A percentile compares a stretch with the other conserved stretches of the same genome.
Conservation (phyloP, 192 early-diverging fungal species). For the Coemansia sp. region DNA sequence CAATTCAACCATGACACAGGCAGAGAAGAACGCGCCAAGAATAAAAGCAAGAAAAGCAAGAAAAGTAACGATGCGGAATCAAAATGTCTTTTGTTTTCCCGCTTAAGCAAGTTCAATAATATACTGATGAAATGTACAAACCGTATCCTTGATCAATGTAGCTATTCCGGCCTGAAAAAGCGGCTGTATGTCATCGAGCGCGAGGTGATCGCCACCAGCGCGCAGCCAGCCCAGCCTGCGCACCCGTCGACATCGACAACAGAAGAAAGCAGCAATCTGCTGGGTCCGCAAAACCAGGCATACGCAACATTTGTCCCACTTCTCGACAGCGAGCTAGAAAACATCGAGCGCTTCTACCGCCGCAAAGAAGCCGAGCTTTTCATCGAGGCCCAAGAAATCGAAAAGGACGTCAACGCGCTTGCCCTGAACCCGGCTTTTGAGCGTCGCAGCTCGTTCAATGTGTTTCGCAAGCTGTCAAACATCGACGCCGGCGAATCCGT, state of each 20-base stretch:
- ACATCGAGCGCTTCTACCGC: slow-evolving; percentile 80
- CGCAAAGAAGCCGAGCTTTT: slow-evolving; percentile 81
- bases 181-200: slow-evolving; percentile 76
- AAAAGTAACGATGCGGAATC: neutral
- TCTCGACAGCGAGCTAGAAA: slow-evolving; percentile 81
- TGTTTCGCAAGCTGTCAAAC: slow-evolving; percentile 37
- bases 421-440: slow-evolving; percentile 17
- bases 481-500: slow-evolving; percentile 7
- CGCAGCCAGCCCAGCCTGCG: slow-evolving; percentile 3
- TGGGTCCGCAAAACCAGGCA: slow-evolving; percentile 39
- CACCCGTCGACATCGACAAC: slow-evolving; percentile 1
- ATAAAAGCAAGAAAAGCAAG: neutral
- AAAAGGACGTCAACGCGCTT: slow-evolving; percentile 22
- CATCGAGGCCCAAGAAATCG: slow-evolving; percentile 63
- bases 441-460: slow-evolving; percentile 35
- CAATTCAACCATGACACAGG: too few relatives aligned
- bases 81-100: neutral
- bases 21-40: too few relatives aligned
- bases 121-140: neutral
- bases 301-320: slow-evolving; percentile 63
- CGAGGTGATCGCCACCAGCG: slow-evolving; percentile 44
- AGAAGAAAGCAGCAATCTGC: slow-evolving; percentile 35
- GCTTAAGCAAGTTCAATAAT: neutral
- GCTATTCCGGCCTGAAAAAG: slow-evolving; percentile 74
- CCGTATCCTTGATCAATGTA: slow-evolving; percentile 11